These are phyloP conservation scores for Talaromyces borbonicus DNA, from an alignment of 495 filamentous ascomycete genomes.

Conservation along the genomic window DNA sequence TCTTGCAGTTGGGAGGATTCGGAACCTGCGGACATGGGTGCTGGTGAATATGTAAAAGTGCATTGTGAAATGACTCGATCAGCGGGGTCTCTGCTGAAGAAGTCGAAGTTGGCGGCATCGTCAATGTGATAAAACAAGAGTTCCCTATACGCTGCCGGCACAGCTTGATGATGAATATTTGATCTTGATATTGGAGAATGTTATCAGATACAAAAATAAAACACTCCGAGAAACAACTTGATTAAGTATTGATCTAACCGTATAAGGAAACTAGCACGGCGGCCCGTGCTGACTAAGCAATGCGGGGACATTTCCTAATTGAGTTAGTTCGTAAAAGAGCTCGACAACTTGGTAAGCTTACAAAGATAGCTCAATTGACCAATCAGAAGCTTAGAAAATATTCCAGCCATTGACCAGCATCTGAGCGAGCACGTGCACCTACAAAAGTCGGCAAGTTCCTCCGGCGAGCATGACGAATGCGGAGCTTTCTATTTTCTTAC, in stretches of 20 bases:
- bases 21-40: slow-evolving; percentile 53
- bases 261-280: too few relatives aligned
- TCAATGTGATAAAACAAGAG: neutral
- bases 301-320: too few relatives aligned
- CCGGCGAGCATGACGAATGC: slow-evolving; percentile 2
- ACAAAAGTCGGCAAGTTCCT: neutral
- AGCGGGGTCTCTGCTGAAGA: neutral
- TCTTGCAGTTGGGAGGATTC: slow-evolving; percentile 51
- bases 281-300: too few relatives aligned
- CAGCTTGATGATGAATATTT: too few relatives aligned
- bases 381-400: neutral
- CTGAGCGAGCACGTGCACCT: neutral
- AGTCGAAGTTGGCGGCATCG: neutral
- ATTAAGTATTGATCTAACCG: too few relatives aligned
- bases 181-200: too few relatives aligned
- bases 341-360: too few relatives aligned
- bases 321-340: too few relatives aligned
- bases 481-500: neutral
- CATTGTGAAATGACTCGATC: slow-evolving; percentile 27
- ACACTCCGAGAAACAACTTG: too few relatives aligned
- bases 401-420: neutral
- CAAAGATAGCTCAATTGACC: neutral
- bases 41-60: slow-evolving; percentile 40
- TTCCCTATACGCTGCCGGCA: too few relatives aligned
- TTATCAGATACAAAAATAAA: too few relatives aligned